A percentile compares a stretch with the other conserved stretches of the same genome.
Conservation (phyloP, 352 stramenopile genomes). For the Globisporangium nagaii region DNA sequence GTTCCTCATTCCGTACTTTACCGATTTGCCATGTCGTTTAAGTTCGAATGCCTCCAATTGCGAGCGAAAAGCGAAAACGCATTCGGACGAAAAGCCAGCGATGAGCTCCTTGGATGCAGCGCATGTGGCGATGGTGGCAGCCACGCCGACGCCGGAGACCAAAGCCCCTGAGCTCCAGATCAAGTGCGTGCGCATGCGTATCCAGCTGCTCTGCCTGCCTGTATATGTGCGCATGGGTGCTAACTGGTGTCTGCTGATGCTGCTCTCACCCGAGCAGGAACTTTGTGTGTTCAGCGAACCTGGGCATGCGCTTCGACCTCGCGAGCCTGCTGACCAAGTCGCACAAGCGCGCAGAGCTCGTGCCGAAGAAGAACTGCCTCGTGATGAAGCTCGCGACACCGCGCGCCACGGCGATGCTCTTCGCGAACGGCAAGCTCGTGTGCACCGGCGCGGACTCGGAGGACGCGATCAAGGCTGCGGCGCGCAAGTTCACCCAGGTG, state of each 20-base stretch:
- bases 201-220: neutral
- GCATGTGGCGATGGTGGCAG: constrained; percentile 4
- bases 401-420: constrained; percentile 79
- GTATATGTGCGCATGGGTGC: neutral
- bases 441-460: constrained; percentile 70
- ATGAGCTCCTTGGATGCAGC: constrained; percentile 3
- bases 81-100: neutral
- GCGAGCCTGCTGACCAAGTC: constrained; percentile 68
- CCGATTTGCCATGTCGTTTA: too few species aligned
- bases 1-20: too few species aligned
- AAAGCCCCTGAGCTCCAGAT: constrained; percentile 39
- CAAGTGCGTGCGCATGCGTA: constrained; percentile 37
- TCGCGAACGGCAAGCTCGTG: constrained; percentile 80
- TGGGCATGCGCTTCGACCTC: constrained; percentile 80
- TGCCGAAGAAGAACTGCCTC: constrained; percentile 85
- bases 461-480: constrained; percentile 67
- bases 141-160: constrained; percentile 2
- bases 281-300: constrained; percentile 74
- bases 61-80: constrained; percentile 10
- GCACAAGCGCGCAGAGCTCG: constrained; percentile 63
- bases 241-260: neutral
- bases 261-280: constrained; percentile 31
- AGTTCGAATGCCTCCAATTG: too few species aligned
- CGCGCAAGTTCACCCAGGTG: constrained; percentile 76
- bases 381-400: constrained; percentile 73